Base-by-base conservation (phyloP, 441 rosid species). In the Adansonia madagascariensis region DNA sequence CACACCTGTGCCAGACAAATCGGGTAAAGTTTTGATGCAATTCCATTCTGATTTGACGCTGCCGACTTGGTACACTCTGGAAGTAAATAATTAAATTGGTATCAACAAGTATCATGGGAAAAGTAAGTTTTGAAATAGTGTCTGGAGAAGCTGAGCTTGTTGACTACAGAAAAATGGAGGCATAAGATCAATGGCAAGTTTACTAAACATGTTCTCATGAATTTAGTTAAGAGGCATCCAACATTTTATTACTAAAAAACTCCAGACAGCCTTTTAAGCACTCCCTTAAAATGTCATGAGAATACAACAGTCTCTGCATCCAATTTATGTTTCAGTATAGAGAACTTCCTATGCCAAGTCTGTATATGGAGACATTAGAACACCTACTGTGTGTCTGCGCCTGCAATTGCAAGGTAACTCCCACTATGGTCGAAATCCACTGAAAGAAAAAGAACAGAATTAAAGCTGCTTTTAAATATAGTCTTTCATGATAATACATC, bases 371-470 rank as follows among this genome's bases (percentile, higher is more conserved):
- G 31, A 18, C 66, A 15, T 24, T 11, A 8, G 49, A 22, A 10
- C 39, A 79, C 86, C 71, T 57, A 86, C 99, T 98, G 90, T 82
- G 89, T 86, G 78, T 94, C 99, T 56, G 98, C 89, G 74, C 98
- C 97, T 39, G 98, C 94, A 79, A 94, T 83, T 71, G 94, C 98
- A 50, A 97, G 97, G 82, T 92, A 94, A 68, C 83, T 84, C 81
- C 99, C 99, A 79, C 98, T 97, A 65, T 90, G 95, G 84, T 97
- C 99, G 17, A 97, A 97, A 82, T 91, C 99, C 85, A 94, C 99
- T 96, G 95, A 85, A 90, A 67, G 69, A 79, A 44, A 15, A 60
- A 79, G 17, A n/a, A 2, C 24, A 15, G 8, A 18, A 18, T 27
- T 44, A 44, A 61, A 73, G 39, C 31, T 39, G n/a, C 69, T 3